phyloP scores from a whole-genome alignment of 108 stramenopile genomes.

The Schizochytrium sp. region DNA sequence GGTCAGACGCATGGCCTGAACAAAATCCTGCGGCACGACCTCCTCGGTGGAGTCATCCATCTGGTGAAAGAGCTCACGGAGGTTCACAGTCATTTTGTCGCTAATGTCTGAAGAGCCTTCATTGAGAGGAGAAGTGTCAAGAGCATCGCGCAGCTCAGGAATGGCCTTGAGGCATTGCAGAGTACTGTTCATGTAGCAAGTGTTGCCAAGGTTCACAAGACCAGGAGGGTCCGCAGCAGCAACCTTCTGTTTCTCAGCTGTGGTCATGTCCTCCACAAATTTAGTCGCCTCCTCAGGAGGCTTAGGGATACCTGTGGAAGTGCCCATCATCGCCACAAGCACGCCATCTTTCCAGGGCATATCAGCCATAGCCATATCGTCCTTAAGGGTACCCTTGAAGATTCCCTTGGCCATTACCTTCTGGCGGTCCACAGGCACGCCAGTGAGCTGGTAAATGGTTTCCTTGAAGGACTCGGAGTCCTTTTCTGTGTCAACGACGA shows the following conservation, averaged over 20 bases:
- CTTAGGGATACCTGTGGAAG: constrained; percentile 81
- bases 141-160: constrained; percentile 84
- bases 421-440: constrained; percentile 92
- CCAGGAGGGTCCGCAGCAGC: constrained; percentile 86
- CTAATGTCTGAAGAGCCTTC: constrained; percentile 28
- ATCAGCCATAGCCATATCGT: constrained; percentile 82
- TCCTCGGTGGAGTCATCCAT: constrained; percentile 82
- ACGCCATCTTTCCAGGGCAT: constrained; percentile 81
- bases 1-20: constrained; percentile 84
- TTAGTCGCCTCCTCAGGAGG: constrained; percentile 85
- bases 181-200: constrained; percentile 98
- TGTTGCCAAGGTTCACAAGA: constrained; percentile 96
- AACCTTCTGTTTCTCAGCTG: constrained; percentile 42
- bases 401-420: constrained; percentile 96
- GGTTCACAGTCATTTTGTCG: constrained; percentile 73
- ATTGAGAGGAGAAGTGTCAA: constrained; percentile 64
- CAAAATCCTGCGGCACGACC: constrained; percentile 84
- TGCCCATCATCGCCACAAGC: constrained; percentile 94
- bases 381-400: constrained; percentile 95
- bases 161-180: constrained; percentile 89
- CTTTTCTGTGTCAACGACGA: constrained; percentile 74
- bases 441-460: constrained; percentile 87
- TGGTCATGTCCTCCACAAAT: constrained; percentile 94
- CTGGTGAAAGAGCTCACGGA: constrained; percentile 76
- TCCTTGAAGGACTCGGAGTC: constrained; percentile 86